Base-by-base conservation (phyloP, 345 rosid species). In the Citrus glauca region DNA sequence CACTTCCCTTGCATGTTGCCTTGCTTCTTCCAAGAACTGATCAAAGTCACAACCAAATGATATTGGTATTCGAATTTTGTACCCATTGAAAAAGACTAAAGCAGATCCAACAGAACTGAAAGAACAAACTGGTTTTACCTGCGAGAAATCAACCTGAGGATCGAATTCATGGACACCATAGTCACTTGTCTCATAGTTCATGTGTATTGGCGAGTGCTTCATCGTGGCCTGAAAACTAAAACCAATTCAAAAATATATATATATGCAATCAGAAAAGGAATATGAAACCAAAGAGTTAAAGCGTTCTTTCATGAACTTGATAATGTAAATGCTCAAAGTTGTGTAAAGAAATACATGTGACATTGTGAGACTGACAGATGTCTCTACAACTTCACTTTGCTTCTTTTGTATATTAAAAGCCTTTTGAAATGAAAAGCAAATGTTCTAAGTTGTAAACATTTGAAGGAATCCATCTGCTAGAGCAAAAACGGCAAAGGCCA, bases 21-120 rank as follows among this genome's bases (percentile, higher is more conserved):
- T 88, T 73, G 91, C 92, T 81, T 88, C 91, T 63, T 87, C 84
- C 83, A 91, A 77, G 83, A 88, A 89, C 94, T 88, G 80, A 74
- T 77, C 70, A 79, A 33, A 64, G 20, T n/a, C 62, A 32, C 64
- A 72, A 35, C 37, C 74, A 45, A 65, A 73, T 59, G 33, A 59
- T 4, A 32, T 25, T 48, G 33, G 56, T 20, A 71, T 45, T 14
- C 1, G 24, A 33, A 75, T 3, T 56, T 70, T 53, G n/a, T 40
- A 63, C 66, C 28, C 13, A 75, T 40, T 37, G 40, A 25, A 66
- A 50, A 61, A 38, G 57, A 1, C 6, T 17, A 25, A 45, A 22
- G 55, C 5, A 73, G 53, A 64, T 14, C 14, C 45, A 59, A 63
- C 27, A 75, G 60, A 72, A 65, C 11, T 7, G 33, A 73, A 65